Base-by-base conservation (phyloP, 352 stramenopile genomes). In the Pythium insidiosum region DNA sequence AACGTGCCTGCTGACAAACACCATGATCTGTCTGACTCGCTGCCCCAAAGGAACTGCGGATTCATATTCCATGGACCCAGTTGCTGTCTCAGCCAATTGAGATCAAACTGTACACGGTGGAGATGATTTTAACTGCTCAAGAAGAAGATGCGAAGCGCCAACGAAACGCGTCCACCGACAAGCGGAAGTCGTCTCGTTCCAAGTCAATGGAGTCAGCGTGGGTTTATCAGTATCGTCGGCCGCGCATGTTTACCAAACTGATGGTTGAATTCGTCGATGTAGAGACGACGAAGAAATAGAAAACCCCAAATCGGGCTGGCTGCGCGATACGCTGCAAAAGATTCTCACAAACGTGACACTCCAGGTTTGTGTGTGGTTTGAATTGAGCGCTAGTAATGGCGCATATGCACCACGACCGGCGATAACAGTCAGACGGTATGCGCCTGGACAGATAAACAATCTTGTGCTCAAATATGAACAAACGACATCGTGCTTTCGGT, bases 31-130 rank as follows among this genome's bases (percentile, higher is more conserved):
- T 13, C 28, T 13, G 28, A 34, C 28, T 13, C 28, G 28, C 28
- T 34, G 28, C n/a, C 28, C 15, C 28, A 15, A 9, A 86, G 73
- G 81, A 94, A 41, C 68, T 94, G 40, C 78, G 79, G 24, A 91
- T 94, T 48, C 81, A 90, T 52, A 94, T 94, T 52, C 81, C 81
- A 26, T 94, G 81, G 81, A 91, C 78, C n/a, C 78, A 91, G 29
- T 34, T 94, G 48, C 56, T 94, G 16, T 91, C 78, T 3, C 81
- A 94, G 50, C 71, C 81, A 12, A 94, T 91, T 33, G 81, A 91
- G 44, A 71, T 94, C 38, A 94, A 94, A 43, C 61, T 94, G 36
- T 94, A 90, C 59, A 94, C 81, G 22, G 74, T 91, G n/a, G 81
- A 94, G 41, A 61, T 94, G 23, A 94, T 94, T 45, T 51, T 94